Conservation (phyloP, 768 basidiomycete genomes). For the Lactarius trivialis region DNA sequence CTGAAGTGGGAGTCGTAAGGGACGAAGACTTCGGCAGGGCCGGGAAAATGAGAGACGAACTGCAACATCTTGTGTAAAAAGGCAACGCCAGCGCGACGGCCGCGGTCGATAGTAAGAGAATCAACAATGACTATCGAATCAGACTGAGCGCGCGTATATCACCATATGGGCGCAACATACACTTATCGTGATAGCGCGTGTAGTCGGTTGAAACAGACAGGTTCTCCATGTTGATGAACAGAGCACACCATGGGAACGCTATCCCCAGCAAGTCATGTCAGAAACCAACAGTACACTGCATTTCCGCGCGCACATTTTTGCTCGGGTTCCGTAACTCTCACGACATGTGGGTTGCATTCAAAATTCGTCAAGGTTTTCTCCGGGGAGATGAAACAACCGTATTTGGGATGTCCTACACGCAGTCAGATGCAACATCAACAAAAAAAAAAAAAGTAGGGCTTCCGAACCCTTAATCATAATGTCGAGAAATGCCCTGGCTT, state of each 20-base stretch:
- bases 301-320: conserved; percentile 32
- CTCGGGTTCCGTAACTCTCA: conserved; percentile 45
- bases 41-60: conserved; percentile 36
- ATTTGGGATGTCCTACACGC: conserved; percentile 75
- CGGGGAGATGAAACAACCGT: conserved; percentile 83
- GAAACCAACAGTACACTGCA: background rate
- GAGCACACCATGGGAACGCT: conserved; percentile 96
- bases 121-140: conserved; percentile 50
- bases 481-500: conserved; percentile 63
- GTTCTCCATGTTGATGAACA: conserved; percentile 65
- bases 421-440: background rate
- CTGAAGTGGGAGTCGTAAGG: conserved; percentile 32
- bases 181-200: conserved; percentile 51
- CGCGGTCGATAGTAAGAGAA: conserved; percentile 64
- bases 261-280: background rate
- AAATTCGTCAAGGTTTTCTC: conserved; percentile 92
- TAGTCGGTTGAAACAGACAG: conserved; percentile 81
- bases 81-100: conserved; percentile 53
- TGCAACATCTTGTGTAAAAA: conserved; percentile 72
- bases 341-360: conserved; percentile 47
- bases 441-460: background rate
- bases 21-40: background rate
- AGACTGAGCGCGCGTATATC: background rate
- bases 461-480: conserved; percentile 65
- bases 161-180: conserved; percentile 36